phyloP scores from a whole-genome alignment of 2,329 filamentous ascomycete genomes.

The Ophiostoma tasmaniense region DNA sequence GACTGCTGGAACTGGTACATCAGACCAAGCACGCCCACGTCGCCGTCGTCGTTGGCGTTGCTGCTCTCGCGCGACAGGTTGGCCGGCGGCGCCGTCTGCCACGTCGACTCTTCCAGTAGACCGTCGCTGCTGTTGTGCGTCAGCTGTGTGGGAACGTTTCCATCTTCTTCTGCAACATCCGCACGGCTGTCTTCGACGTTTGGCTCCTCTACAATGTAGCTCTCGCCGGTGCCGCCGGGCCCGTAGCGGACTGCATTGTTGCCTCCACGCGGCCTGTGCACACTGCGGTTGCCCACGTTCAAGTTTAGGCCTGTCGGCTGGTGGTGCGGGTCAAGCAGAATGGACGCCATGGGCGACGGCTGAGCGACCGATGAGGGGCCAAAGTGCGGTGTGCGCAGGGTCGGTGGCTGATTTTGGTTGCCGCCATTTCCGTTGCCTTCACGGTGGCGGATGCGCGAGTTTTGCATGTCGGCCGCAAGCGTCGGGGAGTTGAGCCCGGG shows the following conservation, averaged over 20 bases:
- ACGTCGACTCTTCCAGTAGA: constrained; percentile 48
- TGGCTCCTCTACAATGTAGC: constrained; percentile 48
- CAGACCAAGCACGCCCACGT: constrained; percentile 48
- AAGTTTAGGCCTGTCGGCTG: constrained; percentile 43
- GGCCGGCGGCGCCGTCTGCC: constrained; percentile 48
- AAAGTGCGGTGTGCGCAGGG: constrained; percentile 35
- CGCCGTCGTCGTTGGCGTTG: constrained; percentile 37
- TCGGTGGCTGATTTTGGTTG: constrained; percentile 15
- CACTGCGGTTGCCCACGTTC: constrained; percentile 30
- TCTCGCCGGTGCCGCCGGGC: constrained; percentile 39
- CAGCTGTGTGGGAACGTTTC: constrained; percentile 16
- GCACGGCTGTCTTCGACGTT: constrained; percentile 30
- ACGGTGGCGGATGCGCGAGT: constrained; percentile 38
- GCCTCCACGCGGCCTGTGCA: constrained; percentile 37
- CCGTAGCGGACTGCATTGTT: constrained; percentile 25
- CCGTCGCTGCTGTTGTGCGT: constrained; percentile 36
- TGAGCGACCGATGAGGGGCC: constrained; percentile 36
- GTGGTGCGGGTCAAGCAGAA: constrained; percentile 67
- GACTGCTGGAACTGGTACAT: constrained; percentile 52
- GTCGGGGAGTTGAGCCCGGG: constrained; percentile 60
- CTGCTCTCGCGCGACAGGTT: constrained; percentile 46
- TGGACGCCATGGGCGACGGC: constrained; percentile 61
- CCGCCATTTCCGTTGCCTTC: constrained; percentile 25
- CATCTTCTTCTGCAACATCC: constrained; percentile 21
- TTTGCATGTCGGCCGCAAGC: constrained; percentile 47